Evolutionary conservation across 208 protist species (phyloP).

Genomic region (Trypanosoma caninum): DNA sequence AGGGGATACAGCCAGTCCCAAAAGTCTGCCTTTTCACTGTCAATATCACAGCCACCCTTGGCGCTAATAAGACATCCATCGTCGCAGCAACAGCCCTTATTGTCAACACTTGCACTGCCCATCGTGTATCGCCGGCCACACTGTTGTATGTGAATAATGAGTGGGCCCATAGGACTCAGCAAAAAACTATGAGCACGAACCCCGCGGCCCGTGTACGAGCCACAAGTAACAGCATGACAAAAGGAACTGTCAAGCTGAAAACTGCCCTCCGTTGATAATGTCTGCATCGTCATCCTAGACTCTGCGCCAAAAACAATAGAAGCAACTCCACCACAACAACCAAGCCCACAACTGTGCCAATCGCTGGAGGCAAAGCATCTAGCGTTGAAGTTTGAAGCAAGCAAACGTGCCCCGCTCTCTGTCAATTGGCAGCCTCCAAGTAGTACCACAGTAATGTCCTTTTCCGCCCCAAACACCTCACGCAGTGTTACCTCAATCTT

Average conservation of each 20-base stretch:
- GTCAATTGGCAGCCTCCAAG: background rate
- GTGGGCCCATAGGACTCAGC: conserved; percentile 50
- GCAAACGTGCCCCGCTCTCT: background rate
- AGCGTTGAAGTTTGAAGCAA: background rate
- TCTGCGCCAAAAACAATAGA: background rate
- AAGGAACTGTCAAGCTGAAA: background rate
- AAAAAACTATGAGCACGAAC: conserved; percentile 55
- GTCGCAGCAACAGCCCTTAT: background rate
- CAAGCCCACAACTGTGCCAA: background rate
- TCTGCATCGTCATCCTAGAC: background rate
- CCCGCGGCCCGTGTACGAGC: conserved; percentile 26
- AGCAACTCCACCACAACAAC: background rate
- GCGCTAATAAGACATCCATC: background rate
- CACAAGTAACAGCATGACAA: conserved; percentile 38
- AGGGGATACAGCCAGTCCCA: conserved; percentile 4
- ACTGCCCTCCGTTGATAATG: background rate
- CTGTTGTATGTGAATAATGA: conserved; percentile 54
- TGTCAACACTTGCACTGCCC: background rate
- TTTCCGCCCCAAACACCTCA: background rate
- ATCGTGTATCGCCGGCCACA: background rate
- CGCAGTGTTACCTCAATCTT: background rate
- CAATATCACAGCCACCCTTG: background rate
- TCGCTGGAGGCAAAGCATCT: background rate
- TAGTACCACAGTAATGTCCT: background rate
- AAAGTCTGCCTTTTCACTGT: background rate